Conservation (phyloP, 1,284 basidiomycete genomes). For the Apiotrichum akiyoshidainum region DNA sequence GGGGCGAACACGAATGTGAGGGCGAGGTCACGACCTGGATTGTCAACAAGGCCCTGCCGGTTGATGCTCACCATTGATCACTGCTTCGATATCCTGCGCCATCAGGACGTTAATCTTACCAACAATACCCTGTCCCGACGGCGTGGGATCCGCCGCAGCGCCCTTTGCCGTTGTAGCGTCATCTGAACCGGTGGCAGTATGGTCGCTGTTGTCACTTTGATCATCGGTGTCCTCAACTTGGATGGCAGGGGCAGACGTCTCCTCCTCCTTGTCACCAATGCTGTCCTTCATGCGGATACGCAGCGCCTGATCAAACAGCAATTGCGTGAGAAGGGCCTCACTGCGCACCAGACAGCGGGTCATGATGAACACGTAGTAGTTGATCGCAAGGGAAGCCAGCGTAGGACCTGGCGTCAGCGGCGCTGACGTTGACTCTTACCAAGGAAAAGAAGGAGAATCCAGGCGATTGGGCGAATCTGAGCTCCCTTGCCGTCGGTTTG, state of each 20-base stretch:
- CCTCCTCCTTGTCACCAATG: constrained; percentile 27
- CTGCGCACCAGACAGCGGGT: constrained; percentile 55
- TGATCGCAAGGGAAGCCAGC: constrained; percentile 36
- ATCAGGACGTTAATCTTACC: constrained; percentile 62
- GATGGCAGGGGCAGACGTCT: constrained; percentile 12
- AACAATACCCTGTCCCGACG: constrained; percentile 50
- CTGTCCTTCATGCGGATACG: constrained; percentile 59
- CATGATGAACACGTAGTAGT: constrained; percentile 50
- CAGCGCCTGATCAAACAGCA: constrained; percentile 67
- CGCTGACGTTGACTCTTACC: constrained; percentile 38
- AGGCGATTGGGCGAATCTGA: constrained; percentile 58
- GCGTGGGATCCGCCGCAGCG: not conserved
- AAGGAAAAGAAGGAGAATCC: constrained; percentile 62
- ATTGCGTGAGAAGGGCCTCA: constrained; percentile 65
- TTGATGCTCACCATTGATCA: constrained; percentile 38
- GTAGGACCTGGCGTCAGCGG: constrained; percentile 48
- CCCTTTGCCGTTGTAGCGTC: constrained; percentile 7
- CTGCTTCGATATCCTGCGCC: constrained; percentile 47
- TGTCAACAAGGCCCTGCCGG: not conserved
- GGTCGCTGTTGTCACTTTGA: constrained; percentile 12
- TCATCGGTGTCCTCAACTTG: constrained; percentile 21
- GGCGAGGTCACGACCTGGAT: constrained; percentile 41
- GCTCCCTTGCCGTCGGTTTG: constrained; percentile 52
- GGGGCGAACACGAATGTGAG: constrained; percentile 45
- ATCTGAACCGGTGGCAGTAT: constrained; percentile 16